Evolutionary conservation across 2,329 filamentous ascomycete species (phyloP).

Genomic region (Pyrenophora teres): DNA sequence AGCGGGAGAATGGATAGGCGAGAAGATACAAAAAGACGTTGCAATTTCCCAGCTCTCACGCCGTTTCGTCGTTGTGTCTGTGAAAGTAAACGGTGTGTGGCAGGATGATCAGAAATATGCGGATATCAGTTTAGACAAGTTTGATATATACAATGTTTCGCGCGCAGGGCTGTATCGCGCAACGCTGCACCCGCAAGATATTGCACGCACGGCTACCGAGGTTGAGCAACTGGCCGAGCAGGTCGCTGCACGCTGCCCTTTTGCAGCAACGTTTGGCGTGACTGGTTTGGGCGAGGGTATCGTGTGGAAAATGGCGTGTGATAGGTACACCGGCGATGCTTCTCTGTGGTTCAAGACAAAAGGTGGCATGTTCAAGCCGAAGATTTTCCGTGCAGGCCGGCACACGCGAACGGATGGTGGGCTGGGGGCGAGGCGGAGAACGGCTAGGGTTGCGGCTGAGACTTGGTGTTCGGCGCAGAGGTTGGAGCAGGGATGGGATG

Average conservation of each 20-base stretch:
- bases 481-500: slow-evolving; percentile 36
- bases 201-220: background rate
- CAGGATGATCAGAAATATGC: slow-evolving; percentile 18
- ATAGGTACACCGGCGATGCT: background rate
- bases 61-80: slow-evolving; percentile 35
- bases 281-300: background rate
- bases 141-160: background rate
- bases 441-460: slow-evolving; percentile 17
- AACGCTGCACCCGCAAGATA: background rate
- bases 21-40: slow-evolving; percentile 29
- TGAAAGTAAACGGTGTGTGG: slow-evolving; percentile 33
- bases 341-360: slow-evolving; percentile 3
- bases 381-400: slow-evolving; percentile 11
- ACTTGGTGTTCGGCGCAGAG: slow-evolving; percentile 29
- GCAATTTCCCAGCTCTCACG: slow-evolving; percentile 30
- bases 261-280: background rate
- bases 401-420: slow-evolving; percentile 19
- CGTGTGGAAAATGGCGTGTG: background rate
- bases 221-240: background rate
- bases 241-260: background rate
- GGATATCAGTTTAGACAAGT: background rate
- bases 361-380: slow-evolving; percentile 35
- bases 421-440: slow-evolving; percentile 15
- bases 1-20: slow-evolving; percentile 41
- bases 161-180: background rate